These are phyloP conservation scores for Ormosia semicastrata DNA, from an alignment of 306 rosid genomes.

Conservation along the genomic window DNA sequence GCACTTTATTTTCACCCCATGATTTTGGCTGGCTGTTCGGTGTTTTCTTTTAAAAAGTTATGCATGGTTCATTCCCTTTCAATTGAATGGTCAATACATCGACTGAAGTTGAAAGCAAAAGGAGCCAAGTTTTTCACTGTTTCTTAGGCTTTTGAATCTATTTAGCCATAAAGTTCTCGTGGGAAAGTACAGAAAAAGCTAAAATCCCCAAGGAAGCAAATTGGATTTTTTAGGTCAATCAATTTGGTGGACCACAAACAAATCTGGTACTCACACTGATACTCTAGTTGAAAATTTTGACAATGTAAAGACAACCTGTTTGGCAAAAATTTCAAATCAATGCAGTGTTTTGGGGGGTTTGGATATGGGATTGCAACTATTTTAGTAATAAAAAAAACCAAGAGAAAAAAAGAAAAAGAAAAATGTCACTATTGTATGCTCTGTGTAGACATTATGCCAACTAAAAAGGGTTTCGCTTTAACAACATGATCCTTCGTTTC, in stretches of 20 bases:
- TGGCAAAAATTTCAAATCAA: constrained; percentile 22
- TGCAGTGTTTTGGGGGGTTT: constrained; percentile 22
- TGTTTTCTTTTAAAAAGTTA: constrained; percentile 1
- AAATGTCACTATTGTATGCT: background rate
- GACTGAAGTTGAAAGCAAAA: constrained; percentile 37
- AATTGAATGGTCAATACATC: constrained; percentile 29
- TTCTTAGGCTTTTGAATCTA: constrained; percentile 33
- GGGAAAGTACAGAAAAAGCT: constrained; percentile 46
- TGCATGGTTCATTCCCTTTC: constrained; percentile 29
- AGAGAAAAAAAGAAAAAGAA: too few species aligned
- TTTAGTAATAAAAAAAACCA: background rate
- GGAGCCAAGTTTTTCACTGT: constrained; percentile 36
- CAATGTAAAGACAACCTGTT: constrained; percentile 25
- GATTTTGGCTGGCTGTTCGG: constrained; percentile 24
- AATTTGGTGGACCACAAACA: constrained; percentile 53
- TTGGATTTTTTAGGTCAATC: constrained; percentile 47
- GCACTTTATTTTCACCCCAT: constrained; percentile 32
- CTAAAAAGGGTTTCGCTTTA: constrained; percentile 27
- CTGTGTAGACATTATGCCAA: constrained; percentile 27
- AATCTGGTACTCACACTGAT: constrained; percentile 22
- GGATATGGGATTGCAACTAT: background rate
- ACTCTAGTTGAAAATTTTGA: constrained; percentile 32
- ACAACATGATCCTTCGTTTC: constrained; percentile 15
- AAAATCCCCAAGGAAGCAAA: constrained; percentile 33
- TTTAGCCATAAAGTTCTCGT: constrained; percentile 25